These are phyloP conservation scores for Aspergillus terreus DNA, from an alignment of 2,329 filamentous ascomycete genomes.

Conservation along the genomic window DNA sequence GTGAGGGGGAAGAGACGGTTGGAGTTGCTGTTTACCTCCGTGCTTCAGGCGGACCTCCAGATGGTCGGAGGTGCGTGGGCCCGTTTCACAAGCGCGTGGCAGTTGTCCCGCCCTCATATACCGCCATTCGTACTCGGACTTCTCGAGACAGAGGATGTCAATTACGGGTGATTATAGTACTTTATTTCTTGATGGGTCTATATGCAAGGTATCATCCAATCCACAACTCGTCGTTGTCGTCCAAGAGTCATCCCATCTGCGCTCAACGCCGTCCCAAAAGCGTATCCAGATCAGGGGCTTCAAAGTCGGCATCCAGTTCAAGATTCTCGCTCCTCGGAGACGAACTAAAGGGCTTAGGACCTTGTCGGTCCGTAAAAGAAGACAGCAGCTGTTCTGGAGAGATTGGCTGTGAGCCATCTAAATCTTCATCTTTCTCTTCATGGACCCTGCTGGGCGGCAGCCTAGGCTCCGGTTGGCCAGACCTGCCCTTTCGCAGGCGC, in stretches of 20 bases:
- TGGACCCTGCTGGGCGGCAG: neutral
- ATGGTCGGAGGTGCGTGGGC: constrained; percentile 15
- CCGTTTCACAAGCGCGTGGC: constrained; percentile 12
- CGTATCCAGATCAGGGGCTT: constrained; percentile 26
- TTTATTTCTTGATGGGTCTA: neutral
- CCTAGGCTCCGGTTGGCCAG: neutral
- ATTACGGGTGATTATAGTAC: neutral
- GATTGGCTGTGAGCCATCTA: constrained; percentile 3
- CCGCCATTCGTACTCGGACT: too few species aligned
- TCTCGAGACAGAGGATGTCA: too few species aligned
- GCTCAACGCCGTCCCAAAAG: constrained; percentile 18
- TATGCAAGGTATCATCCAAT: constrained; percentile 3
- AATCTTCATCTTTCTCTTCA: neutral
- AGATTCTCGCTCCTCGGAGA: constrained; percentile 17
- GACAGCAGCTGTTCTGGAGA: constrained; percentile 15
- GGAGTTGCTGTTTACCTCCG: constrained; percentile 20
- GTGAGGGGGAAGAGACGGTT: constrained; percentile 8
- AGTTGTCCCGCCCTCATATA: neutral
- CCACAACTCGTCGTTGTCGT: neutral
- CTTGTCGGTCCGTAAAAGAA: constrained; percentile 6
- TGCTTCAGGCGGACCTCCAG: constrained; percentile 5
- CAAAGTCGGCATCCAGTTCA: constrained; percentile 22
- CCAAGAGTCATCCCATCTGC: neutral
- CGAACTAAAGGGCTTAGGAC: constrained; percentile 15
- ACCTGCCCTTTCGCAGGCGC: neutral